Percentiles rank a stretch among this genome's conserved stretches.
Conservation (phyloP, 495 filamentous ascomycete genomes). For the Penicillium crystallinum region DNA sequence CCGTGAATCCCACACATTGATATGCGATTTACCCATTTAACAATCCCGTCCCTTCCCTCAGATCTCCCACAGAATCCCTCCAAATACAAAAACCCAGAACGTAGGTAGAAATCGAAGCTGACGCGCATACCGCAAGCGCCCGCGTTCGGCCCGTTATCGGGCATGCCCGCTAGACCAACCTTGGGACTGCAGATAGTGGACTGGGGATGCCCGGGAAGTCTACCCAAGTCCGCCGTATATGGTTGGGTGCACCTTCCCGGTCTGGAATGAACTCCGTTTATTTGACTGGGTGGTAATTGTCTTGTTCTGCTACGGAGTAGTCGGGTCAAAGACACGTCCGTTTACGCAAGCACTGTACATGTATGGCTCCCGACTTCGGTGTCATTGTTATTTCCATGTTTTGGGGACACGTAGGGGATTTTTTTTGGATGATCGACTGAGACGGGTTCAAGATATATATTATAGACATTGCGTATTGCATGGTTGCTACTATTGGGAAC, state of each 20-base stretch:
- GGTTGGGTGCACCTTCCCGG: constrained; percentile 24
- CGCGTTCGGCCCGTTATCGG: constrained; percentile 31
- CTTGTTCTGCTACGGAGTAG: not conserved
- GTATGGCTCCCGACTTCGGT: too few relatives aligned
- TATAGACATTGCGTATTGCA: not conserved
- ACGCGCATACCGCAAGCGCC: constrained; percentile 18
- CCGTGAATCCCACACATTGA: not conserved
- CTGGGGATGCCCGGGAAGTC: not conserved
- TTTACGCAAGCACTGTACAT: too few relatives aligned
- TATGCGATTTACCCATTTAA: not conserved
- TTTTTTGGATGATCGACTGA: not conserved
- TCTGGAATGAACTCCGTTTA: constrained; percentile 15
- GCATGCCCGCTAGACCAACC: constrained; percentile 29
- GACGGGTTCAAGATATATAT: not conserved
- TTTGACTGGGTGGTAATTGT: constrained; percentile 7
- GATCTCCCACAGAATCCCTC: too few relatives aligned
- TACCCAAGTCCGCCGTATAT: constrained; percentile 6
- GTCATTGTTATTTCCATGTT: too few relatives aligned
- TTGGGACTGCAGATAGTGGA: constrained; percentile 17
- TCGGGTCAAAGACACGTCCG: too few relatives aligned
- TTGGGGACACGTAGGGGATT: too few relatives aligned
- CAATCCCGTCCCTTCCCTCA: not conserved
- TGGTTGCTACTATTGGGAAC: not conserved
- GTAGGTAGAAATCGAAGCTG: not conserved
- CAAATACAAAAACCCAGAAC: too few relatives aligned